phyloP scores from a whole-genome alignment of 805 yeast genomes.

The Naumovozyma baii region DNA sequence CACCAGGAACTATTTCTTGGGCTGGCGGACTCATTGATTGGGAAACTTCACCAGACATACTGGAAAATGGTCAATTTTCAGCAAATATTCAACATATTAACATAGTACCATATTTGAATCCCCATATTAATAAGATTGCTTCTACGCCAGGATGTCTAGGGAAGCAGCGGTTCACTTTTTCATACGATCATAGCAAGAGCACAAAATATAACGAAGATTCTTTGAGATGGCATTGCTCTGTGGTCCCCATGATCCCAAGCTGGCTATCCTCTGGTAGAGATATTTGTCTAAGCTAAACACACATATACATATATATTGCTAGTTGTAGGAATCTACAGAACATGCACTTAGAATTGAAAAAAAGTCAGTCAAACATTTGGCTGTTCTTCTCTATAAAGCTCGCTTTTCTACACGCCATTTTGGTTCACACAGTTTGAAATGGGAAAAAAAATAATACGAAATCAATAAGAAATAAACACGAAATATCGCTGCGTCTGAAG shows the following conservation, averaged over 20 bases:
- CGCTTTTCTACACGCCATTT: too few relatives aligned
- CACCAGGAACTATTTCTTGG: slow-evolving; percentile 65
- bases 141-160: not conserved
- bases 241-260: slow-evolving; percentile 6
- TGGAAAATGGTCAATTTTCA: slow-evolving; percentile 65
- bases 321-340: too few relatives aligned
- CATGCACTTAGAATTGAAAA: too few relatives aligned
- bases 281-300: too few relatives aligned
- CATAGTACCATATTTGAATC: slow-evolving; percentile 50
- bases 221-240: slow-evolving; percentile 13
- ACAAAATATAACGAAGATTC: slow-evolving; percentile 8
- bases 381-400: too few relatives aligned
- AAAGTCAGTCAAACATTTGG: too few relatives aligned
- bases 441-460: too few relatives aligned
- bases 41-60: slow-evolving; percentile 59
- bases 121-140: not conserved
- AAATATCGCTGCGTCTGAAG: too few relatives aligned
- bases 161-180: slow-evolving; percentile 3
- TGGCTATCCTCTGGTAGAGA: not conserved
- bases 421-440: too few relatives aligned
- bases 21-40: slow-evolving; percentile 86
- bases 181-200: slow-evolving; percentile 1
- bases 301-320: too few relatives aligned
- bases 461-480: too few relatives aligned
- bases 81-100: slow-evolving; percentile 48